phyloP scores from a whole-genome alignment of 1,139 yeast genomes.

The Magnusiomyces fungicola region DNA sequence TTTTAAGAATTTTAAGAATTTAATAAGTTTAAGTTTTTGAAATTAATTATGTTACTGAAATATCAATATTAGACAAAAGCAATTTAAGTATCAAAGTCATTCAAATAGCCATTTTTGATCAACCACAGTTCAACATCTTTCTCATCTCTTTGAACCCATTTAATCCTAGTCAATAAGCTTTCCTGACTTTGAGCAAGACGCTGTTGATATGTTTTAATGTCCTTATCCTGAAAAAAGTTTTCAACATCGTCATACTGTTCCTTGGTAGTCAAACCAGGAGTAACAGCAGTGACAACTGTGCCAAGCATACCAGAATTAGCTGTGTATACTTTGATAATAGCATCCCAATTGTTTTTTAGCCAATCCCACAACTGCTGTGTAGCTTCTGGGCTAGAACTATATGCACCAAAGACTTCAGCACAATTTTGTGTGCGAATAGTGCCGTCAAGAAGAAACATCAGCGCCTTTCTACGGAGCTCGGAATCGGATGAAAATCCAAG shows the following conservation, averaged over 20 bases:
- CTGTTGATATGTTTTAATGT: constrained; percentile 69
- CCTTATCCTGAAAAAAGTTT: constrained; percentile 50
- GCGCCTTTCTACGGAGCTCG: constrained; percentile 51
- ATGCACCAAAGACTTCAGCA: constrained; percentile 59
- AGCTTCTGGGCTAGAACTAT: constrained; percentile 58
- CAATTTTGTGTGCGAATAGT: constrained; percentile 75
- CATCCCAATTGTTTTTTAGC: constrained; percentile 67
- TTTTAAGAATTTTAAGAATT: too few species aligned
- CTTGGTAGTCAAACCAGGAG: constrained; percentile 57
- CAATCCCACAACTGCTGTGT: constrained; percentile 66
- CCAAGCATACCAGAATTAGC: constrained; percentile 79
- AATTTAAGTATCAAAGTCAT: too few species aligned
- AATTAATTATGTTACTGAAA: too few species aligned
- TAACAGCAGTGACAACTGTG: constrained; percentile 53
- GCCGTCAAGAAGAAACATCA: constrained; percentile 56
- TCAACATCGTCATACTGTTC: constrained; percentile 54
- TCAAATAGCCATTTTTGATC: not conserved
- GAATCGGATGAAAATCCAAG: constrained; percentile 64
- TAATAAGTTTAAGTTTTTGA: too few species aligned
- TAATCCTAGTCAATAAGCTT: constrained; percentile 50
- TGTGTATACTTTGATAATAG: constrained; percentile 56
- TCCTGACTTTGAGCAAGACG: constrained; percentile 70
- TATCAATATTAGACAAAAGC: too few species aligned
- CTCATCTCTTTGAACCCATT: constrained; percentile 62
- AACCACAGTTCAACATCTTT: constrained; percentile 44